Evolutionary conservation across 169 alveolate genomes (phyloP).

Genomic region (Theileria equi): DNA sequence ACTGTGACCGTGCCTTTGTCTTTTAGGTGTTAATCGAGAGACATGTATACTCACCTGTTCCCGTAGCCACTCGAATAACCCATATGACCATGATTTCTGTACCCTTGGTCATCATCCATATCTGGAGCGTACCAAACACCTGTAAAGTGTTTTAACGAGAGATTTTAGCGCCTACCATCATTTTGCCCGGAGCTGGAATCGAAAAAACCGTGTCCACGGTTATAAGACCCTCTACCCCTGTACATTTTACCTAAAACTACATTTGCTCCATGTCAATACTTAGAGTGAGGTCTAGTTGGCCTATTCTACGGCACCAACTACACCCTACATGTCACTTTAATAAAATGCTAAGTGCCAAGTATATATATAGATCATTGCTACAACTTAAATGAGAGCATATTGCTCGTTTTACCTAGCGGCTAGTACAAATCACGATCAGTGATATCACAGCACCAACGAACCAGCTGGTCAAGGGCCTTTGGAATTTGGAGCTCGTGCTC

Average conservation of each 20-base stretch:
- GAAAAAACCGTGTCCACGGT: slow-evolving; percentile 46
- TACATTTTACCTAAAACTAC: slow-evolving; percentile 22
- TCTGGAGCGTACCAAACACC: slow-evolving; percentile 52
- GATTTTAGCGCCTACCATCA: neutral
- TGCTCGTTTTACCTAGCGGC: too few relatives aligned
- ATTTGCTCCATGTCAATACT: neutral
- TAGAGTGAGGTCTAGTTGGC: too few relatives aligned
- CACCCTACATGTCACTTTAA: neutral
- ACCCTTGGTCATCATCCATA: slow-evolving; percentile 23
- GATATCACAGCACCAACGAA: slow-evolving; percentile 79
- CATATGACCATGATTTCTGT: slow-evolving; percentile 15
- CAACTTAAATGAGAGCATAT: too few relatives aligned
- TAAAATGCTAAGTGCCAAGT: too few relatives aligned
- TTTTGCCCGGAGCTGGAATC: slow-evolving; percentile 15
- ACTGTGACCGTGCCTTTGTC: slow-evolving; percentile 4
- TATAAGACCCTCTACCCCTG: slow-evolving; percentile 57
- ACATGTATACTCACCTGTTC: slow-evolving; percentile 4
- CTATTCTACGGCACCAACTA: too few relatives aligned
- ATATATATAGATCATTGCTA: too few relatives aligned
- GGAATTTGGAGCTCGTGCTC: slow-evolving; percentile 51
- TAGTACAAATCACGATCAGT: slow-evolving; percentile 69
- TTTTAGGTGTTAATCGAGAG: neutral
- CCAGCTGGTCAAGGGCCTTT: slow-evolving; percentile 65
- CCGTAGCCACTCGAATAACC: slow-evolving; percentile 14
- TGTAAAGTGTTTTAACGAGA: neutral